Evolutionary conservation across 805 yeast genomes (phyloP), one percentile per base, ranked within the genome.

Genomic region (Saccharomyces jurei): DNA sequence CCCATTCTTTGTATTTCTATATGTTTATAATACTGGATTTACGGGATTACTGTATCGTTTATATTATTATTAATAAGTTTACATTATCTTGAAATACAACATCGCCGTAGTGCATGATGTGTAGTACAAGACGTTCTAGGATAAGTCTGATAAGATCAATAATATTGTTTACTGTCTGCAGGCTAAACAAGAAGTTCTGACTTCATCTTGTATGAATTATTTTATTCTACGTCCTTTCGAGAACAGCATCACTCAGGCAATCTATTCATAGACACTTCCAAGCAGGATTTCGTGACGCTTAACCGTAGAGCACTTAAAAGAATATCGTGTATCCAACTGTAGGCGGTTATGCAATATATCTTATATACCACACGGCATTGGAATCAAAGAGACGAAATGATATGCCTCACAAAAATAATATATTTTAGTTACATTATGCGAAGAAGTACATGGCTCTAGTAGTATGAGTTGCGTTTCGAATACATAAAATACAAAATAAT

Each of bases 1-100:
- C 72, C 71, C 72, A 69, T 69, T 26, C 13, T 29, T 11, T 32
- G 22, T 36, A n/a, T 14, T 11, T 26, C 30, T 14, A 9, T 44
- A 17, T n/a, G n/a, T n/a, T 32, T 1, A 25, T 22, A 6, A 26
- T 27, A 26, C n/a, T 44, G 32, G 4, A 27, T 10, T 49, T 29
- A n/a, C 41, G 50, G 50, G n/a, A 13, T 10, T 8, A 28, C 5
- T 28, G n/a, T 31, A 32, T 6, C 21, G n/a, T 6, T 14, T 4
- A 14, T 10, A 29, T 6, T 8, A 48, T 14, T 17, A 48, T 11
- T 9, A 28, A 5, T 14, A 29, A 28, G 25, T 25, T 36, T 36
- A 36, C 17, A 17, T 25, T 36, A 36, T 17, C 44, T 36, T 36
- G 25, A 36, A 36, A 36, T 17, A 8, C 17, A 17, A 2, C 13